Base-by-base conservation (phyloP, 2,329 filamentous ascomycete genomes). In the Simplicillium sp. region DNA sequence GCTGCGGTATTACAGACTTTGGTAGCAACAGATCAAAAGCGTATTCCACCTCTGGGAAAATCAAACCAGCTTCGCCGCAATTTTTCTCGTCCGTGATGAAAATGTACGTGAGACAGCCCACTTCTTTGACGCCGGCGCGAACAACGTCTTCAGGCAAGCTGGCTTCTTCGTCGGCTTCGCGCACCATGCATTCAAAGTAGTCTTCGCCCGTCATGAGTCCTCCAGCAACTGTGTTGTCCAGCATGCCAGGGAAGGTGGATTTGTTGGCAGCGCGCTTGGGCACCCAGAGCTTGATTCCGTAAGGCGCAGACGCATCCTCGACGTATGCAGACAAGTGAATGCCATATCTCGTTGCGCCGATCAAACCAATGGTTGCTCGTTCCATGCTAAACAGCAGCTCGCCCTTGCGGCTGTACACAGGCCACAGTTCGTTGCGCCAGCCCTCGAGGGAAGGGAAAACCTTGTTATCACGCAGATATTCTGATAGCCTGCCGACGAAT, bases 151-250 rank as follows among this genome's bases (percentile, higher is more conserved):
- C 84, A 0, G 85, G 75, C 15, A 98, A 64, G 31, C 80, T 84
- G 1, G 92, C 94, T 59, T 98, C 92, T 63, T 98, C 92, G 48
- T 81, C 81, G 3, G 83, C 82, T 62, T 98, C 92, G 40, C 90
- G 78, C 15, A 96, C 73, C 39, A 95, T 66, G 57, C 84, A 87
- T 55, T 90, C 87, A 37, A 88, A 82, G 0, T 86, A 84, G 16
- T 72, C 72, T 59, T 96, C 89, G 12, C 82, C 84, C 1, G 86
- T 85, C 58, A 83, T 80, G 50, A 97, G 80, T 0, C 65, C 75
- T n/a, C 75, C 75, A 0, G 89, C 92, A 7, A 94, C 92, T 2
- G 88, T 88, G 60, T 97, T 98, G 61, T 98, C 92, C 49, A 98
- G 70, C 75, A 96, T 89, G n/a, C 84, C 75, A 0, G 84, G 82